Conservation (phyloP, 2,329 filamentous ascomycete species). For the Aspergillus neoniger region DNA sequence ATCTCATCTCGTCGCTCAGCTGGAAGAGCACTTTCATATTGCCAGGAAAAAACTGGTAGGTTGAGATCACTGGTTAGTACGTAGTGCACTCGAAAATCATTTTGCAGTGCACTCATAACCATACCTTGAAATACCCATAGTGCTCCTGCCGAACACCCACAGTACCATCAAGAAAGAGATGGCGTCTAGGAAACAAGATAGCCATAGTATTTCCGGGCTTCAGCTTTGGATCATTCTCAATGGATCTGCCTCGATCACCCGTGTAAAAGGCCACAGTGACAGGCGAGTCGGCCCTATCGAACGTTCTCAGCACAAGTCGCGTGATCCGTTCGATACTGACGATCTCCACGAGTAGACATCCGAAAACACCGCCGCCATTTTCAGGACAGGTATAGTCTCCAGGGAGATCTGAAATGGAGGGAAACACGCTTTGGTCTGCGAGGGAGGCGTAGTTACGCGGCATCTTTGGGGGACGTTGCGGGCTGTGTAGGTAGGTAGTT, state of each 20-base stretch:
- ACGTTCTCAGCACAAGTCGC: background rate
- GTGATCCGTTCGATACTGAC: background rate
- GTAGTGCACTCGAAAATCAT: background rate
- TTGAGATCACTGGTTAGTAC: background rate
- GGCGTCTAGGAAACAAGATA: background rate
- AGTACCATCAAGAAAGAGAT: background rate
- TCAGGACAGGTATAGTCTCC: background rate
- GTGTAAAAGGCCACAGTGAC: background rate
- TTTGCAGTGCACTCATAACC: background rate
- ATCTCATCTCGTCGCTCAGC: background rate
- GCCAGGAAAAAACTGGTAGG: background rate
- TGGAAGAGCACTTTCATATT: background rate
- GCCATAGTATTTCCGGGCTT: constrained; percentile 1
- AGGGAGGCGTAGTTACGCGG: background rate
- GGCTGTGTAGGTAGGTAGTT: no score
- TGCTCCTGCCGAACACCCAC: background rate
- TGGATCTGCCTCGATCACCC: background rate
- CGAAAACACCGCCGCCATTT: background rate
- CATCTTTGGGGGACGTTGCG: background rate
- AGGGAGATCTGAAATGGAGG: background rate
- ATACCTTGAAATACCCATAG: background rate
- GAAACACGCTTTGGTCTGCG: background rate
- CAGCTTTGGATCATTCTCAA: background rate
- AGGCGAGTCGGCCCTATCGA: background rate
- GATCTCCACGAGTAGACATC: constrained; percentile 1